Conservation (phyloP, 2,329 filamentous ascomycete species). For the Tolypocladium ovalisporum region DNA sequence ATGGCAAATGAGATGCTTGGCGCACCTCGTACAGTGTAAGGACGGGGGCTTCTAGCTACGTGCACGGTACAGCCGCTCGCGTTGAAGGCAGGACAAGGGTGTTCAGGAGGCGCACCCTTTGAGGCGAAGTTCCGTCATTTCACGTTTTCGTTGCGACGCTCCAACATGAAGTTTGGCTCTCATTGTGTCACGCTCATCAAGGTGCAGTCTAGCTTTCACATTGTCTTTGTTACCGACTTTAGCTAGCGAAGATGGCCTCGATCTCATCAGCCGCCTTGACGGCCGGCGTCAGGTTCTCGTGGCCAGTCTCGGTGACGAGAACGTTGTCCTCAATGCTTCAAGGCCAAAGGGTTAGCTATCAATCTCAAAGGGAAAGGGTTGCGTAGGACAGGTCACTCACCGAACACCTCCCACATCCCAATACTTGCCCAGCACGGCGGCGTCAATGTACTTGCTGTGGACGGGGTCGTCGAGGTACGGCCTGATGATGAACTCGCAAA, state of each 20-base stretch:
- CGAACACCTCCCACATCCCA: constrained; percentile 72
- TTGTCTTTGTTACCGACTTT: not conserved
- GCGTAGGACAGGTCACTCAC: constrained; percentile 23
- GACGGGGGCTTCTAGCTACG: not conserved
- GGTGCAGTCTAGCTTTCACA: not conserved
- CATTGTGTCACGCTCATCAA: not conserved
- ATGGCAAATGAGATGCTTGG: not conserved
- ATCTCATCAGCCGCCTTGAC: constrained; percentile 56
- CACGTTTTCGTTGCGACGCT: no score
- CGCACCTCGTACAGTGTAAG: not conserved
- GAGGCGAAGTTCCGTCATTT: no score
- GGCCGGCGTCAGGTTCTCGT: constrained; percentile 62
- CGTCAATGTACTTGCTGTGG: constrained; percentile 68
- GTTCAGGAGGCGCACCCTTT: not conserved
- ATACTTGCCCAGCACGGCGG: constrained; percentile 61
- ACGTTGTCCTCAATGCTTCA: constrained; percentile 57
- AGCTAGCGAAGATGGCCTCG: constrained; percentile 25
- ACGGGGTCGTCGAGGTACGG: constrained; percentile 65
- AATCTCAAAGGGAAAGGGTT: not conserved
- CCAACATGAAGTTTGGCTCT: no score
- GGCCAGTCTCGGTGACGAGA: constrained; percentile 56
- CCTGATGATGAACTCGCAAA: constrained; percentile 79
- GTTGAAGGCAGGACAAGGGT: not conserved
- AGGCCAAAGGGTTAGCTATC: not conserved
- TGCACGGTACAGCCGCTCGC: not conserved